Conservation (phyloP, 192 early-diverging fungal species). For the Dimargaris verticillata region DNA sequence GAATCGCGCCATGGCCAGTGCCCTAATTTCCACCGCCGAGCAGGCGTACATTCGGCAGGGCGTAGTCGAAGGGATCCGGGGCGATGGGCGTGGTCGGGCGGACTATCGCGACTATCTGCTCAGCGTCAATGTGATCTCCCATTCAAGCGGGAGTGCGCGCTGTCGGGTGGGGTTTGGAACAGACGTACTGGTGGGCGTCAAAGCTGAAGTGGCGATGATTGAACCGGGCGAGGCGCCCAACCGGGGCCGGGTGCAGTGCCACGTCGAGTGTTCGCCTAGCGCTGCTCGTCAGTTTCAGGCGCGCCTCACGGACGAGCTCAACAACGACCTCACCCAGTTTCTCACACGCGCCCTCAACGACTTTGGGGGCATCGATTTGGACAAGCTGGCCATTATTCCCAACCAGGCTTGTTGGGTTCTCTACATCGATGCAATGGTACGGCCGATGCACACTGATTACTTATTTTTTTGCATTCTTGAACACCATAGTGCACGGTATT, state of each 20-base stretch:
- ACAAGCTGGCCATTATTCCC: slow-evolving; percentile 78
- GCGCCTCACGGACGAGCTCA: slow-evolving; percentile 62
- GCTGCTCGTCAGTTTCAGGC: slow-evolving; percentile 68
- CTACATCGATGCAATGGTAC: slow-evolving; percentile 73
- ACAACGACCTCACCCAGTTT: slow-evolving; percentile 70
- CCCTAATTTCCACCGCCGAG: slow-evolving; percentile 57
- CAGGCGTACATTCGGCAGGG: slow-evolving; percentile 70
- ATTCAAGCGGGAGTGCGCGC: slow-evolving; percentile 80
- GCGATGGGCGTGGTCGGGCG: slow-evolving; percentile 67
- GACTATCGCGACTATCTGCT: slow-evolving; percentile 63
- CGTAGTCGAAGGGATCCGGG: slow-evolving; percentile 61
- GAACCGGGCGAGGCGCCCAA: slow-evolving; percentile 40
- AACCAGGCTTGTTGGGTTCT: slow-evolving; percentile 80
- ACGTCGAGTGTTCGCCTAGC: slow-evolving; percentile 84
- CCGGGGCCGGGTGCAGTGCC: slow-evolving; percentile 55
- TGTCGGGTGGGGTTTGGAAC: slow-evolving; percentile 65
- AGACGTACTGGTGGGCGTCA: slow-evolving; percentile 87
- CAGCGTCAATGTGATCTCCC: slow-evolving; percentile 76
- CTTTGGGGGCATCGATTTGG: slow-evolving; percentile 69
- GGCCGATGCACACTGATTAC: background rate
- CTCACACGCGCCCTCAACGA: slow-evolving; percentile 65
- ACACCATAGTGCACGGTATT: background rate
- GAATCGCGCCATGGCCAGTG: slow-evolving; percentile 30
- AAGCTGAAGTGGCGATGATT: slow-evolving; percentile 65
- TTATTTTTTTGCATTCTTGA: background rate